These are phyloP conservation scores for Fusarium equiseti DNA, from an alignment of 2,329 filamentous ascomycete species.

Conservation along the genomic window DNA sequence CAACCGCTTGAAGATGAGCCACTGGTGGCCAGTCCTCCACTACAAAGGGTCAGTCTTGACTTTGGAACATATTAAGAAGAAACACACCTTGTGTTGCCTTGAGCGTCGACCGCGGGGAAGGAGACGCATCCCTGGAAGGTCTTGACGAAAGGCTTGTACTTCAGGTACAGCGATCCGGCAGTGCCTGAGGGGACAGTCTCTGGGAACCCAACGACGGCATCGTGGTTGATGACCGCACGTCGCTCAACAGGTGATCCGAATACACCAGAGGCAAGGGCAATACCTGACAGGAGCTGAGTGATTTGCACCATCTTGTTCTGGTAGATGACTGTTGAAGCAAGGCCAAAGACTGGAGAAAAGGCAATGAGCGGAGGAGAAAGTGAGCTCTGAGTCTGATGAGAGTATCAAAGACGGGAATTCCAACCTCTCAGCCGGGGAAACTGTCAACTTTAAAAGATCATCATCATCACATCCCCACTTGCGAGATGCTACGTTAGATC, in stretches of 20 bases:
- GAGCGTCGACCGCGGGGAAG: conserved; percentile 70
- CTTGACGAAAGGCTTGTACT: conserved; percentile 53
- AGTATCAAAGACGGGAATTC: conserved; percentile 1
- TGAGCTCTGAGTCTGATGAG: background rate
- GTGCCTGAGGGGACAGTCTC: conserved; percentile 49
- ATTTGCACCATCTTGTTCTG: conserved; percentile 40
- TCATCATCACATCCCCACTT: conserved; percentile 10
- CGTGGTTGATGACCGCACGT: conserved; percentile 49
- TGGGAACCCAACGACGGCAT: conserved; percentile 51
- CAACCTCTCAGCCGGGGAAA: conserved; percentile 8
- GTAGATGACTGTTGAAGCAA: background rate
- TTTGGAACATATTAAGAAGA: background rate
- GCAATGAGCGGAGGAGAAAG: background rate
- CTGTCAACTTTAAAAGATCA: conserved; percentile 18
- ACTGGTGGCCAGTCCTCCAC: conserved; percentile 52
- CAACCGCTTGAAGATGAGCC: conserved; percentile 52
- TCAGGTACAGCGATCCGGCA: conserved; percentile 49
- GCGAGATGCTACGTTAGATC: conserved; percentile 25
- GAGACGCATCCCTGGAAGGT: conserved; percentile 72
- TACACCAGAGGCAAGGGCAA: conserved; percentile 36
- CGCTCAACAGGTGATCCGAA: conserved; percentile 45
- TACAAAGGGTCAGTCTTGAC: conserved; percentile 13
- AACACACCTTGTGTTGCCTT: conserved; percentile 62
- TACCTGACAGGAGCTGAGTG: conserved; percentile 35
- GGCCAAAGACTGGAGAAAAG: background rate